Base-by-base conservation (phyloP, 108 stramenopile genomes). In the Skeletonema costatum region DNA sequence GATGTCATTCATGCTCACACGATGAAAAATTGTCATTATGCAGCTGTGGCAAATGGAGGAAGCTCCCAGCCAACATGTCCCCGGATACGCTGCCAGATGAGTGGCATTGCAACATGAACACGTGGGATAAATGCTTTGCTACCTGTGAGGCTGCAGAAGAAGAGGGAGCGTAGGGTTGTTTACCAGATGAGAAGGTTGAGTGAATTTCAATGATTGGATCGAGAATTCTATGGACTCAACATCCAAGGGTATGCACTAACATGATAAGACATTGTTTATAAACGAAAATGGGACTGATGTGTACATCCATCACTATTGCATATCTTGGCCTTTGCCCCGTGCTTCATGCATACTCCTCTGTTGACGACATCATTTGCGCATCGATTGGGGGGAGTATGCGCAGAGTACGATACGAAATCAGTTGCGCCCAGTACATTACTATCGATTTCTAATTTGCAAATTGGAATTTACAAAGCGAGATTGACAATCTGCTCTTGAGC, bases 11-110 rank as follows among this genome's bases (percentile, higher is more conserved):
- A 13, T 42, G 11, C 50, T 51, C n/a, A 51, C 50, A 51, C n/a
- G 6, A 51, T 21, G 50, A 51, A 1, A 51, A 51, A 51, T 21
- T 21, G 19, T 51, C 19, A 17, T n/a, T n/a, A 48, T 51, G 14
- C 50, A 51, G 50, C 50, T 51, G 50, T 36, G 62, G 39, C n/a
- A 63, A 63, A 63, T 63, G 62, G 62, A 33, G 62, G 6, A 63
- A 63, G 62, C 62, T 63, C 39, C 62, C 62, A 6, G 32, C 39
- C n/a, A 17, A 36, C 32, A n/a, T 63, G 32, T 33, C 32, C 1
- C 62, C 62, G n/a, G 32, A 33, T 63, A 33, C 62, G 2, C 16
- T 63, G 39, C 62, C 62, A 36, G 62, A 63, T 3, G 62, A 63
- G 32, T 63, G 62, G 62, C 3, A 39, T 31, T 63, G 62, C 21